These are phyloP conservation scores for Phoenix roebelenii DNA, from an alignment of 176 grass and related monocot genomes.

Conservation along the genomic window DNA sequence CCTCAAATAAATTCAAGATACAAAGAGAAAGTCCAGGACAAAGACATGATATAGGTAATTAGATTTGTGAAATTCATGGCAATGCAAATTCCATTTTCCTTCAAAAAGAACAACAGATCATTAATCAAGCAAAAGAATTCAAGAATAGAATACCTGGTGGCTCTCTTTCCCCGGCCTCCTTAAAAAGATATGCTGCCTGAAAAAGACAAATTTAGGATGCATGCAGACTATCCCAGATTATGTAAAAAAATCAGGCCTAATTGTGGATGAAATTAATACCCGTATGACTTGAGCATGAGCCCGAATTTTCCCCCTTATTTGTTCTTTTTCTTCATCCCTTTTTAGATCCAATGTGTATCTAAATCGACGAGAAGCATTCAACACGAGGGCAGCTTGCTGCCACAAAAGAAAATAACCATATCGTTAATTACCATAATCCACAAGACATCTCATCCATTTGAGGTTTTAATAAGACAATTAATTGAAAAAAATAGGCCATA, in stretches of 20 bases:
- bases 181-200: conserved; percentile 29
- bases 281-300: conserved; percentile 75
- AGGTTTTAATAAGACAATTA: not conserved
- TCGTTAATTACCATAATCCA: not conserved
- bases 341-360: conserved; percentile 82
- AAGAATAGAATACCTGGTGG: conserved; percentile 3
- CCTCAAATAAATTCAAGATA: no score
- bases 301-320: conserved; percentile 55
- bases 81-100: no score
- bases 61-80: no score
- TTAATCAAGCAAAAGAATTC: no score
- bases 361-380: conserved; percentile 76
- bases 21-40: no score
- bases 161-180: conserved; percentile 22
- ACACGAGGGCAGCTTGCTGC: conserved; percentile 77
- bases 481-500: not conserved
- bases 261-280: conserved; percentile 22
- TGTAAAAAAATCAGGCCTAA: not conserved
- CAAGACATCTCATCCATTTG: not conserved
- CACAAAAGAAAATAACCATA: conserved; percentile 16
- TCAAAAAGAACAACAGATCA: no score
- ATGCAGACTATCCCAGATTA: not conserved
- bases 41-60: no score
- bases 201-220: not conserved
- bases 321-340: conserved; percentile 71